Percentiles rank a stretch among this genome's conserved stretches.
phyloP scores from a whole-genome alignment of 768 basidiomycete species.

The Neoboletus brunneissimus region DNA sequence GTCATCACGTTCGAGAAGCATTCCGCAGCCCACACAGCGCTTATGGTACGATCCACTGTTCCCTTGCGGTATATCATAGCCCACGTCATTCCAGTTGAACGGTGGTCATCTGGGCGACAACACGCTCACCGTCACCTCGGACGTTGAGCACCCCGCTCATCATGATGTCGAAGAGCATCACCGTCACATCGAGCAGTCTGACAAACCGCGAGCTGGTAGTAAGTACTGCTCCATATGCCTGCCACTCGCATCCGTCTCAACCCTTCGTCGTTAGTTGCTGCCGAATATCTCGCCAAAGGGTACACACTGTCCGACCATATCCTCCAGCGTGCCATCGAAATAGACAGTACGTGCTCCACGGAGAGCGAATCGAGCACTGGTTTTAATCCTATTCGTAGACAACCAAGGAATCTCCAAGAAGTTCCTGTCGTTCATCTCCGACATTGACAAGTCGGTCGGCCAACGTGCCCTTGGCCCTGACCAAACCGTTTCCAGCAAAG shows the following conservation, averaged over 20 bases:
- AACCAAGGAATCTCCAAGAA: conserved; percentile 85
- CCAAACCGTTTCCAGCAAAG: conserved; percentile 73
- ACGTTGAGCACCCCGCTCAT: conserved; percentile 56
- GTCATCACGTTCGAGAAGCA: conserved; percentile 81
- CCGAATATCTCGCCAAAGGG: conserved; percentile 91
- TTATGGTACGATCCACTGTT: conserved; percentile 53
- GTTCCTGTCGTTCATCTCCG: conserved; percentile 77
- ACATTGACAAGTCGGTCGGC: conserved; percentile 70
- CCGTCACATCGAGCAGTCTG: conserved; percentile 65
- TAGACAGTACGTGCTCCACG: conserved; percentile 51
- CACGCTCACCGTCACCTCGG: conserved; percentile 68
- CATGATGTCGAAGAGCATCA: conserved; percentile 40
- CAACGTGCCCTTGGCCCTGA: conserved; percentile 72
- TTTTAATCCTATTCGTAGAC: conserved; percentile 33
- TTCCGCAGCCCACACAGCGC: conserved; percentile 79
- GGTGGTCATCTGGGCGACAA: conserved; percentile 76
- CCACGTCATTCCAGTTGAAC: conserved; percentile 47
- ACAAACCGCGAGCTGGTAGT: conserved; percentile 91
- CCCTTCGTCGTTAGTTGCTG: conserved; percentile 56
- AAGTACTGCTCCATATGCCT: conserved; percentile 22
- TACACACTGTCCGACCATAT: conserved; percentile 79
- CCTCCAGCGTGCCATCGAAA: conserved; percentile 74
- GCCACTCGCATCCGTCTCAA: neutral
- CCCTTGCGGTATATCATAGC: neutral
- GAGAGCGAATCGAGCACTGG: neutral